Conservation (phyloP, 805 yeast genomes). For the Myxozyma mucilagina region DNA sequence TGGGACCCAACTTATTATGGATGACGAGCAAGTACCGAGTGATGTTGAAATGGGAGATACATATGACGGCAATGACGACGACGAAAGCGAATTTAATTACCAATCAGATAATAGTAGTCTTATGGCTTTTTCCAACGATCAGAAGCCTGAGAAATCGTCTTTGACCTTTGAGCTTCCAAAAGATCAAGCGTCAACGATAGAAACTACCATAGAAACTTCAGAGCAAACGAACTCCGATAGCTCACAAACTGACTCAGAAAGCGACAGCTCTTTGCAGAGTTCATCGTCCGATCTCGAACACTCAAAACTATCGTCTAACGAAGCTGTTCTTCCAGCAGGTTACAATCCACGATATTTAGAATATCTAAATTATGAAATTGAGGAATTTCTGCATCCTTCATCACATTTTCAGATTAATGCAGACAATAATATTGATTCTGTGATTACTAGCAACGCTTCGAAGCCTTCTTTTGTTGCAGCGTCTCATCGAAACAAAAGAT, state of each 20-base stretch:
- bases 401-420: background rate
- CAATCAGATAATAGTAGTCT: background rate
- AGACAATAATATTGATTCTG: background rate
- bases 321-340: background rate
- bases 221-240: background rate
- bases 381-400: constrained; percentile 20
- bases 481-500: background rate
- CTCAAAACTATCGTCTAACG: background rate
- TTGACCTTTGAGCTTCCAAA: background rate
- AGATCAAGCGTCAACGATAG: too few species aligned
- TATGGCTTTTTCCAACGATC: background rate
- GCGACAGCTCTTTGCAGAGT: background rate
- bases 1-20: background rate
- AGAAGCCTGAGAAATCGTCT: background rate
- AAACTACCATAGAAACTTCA: background rate
- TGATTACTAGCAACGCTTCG: background rate
- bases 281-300: constrained; percentile 2
- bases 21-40: background rate
- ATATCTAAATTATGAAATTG: constrained; percentile 19
- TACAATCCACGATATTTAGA: constrained; percentile 18
- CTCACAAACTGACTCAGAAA: too few species aligned
- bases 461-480: background rate
- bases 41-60: background rate
- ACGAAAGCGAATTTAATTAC: background rate
- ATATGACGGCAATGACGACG: background rate